phyloP scores from a whole-genome alignment of 768 basidiomycete species.

The Melanogaster broomeanus region DNA sequence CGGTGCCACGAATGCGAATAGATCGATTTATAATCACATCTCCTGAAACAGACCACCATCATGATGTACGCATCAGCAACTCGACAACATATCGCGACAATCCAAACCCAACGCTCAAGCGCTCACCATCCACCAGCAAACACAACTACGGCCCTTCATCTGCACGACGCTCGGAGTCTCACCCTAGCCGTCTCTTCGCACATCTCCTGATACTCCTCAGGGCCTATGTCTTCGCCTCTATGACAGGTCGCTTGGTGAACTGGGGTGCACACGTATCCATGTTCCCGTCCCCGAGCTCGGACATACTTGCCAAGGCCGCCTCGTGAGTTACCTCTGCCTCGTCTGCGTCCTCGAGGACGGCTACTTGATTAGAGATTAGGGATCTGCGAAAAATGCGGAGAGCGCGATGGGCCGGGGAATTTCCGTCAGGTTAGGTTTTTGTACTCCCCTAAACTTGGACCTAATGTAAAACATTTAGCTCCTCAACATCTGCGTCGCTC shows the following conservation, averaged over 20 bases:
- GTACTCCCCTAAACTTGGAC: no score
- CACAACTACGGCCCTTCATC: conserved; percentile 71
- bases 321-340: conserved; percentile 58
- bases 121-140: conserved; percentile 69
- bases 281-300: conserved; percentile 66
- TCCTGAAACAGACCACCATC: conserved; percentile 42
- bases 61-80: neutral
- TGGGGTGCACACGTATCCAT: conserved; percentile 58
- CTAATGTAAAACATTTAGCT: no score
- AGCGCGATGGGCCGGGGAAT: no score
- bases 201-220: conserved; percentile 56
- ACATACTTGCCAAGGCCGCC: conserved; percentile 77
- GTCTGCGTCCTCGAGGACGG: conserved; percentile 41
- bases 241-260: conserved; percentile 60
- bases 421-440: no score
- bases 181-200: conserved; percentile 56
- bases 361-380: neutral
- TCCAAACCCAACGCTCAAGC: no score
- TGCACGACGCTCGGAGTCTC: conserved; percentile 73
- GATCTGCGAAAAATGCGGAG: no score
- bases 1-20: no score
- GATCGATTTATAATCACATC: conserved; percentile 70
- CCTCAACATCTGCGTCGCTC: no score
- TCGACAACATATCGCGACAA: no score
- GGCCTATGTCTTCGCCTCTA: conserved; percentile 56